phyloP scores from a whole-genome alignment of 177 flowering plant genomes.

The Vitis hybrid region DNA sequence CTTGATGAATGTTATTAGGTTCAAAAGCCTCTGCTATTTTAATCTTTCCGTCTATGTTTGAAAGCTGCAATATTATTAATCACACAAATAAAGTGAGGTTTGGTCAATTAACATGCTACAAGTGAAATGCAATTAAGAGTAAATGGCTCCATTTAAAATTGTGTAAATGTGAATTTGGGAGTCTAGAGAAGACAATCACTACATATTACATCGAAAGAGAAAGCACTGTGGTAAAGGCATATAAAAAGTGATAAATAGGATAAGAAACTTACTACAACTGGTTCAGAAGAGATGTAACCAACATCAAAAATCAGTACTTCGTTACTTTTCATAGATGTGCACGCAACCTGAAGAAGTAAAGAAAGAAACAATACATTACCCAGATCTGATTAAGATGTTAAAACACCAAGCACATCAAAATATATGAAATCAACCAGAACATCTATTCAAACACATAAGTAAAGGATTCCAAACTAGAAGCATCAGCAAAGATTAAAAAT shows the following conservation, averaged over 20 bases:
- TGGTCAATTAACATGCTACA: too few relatives aligned
- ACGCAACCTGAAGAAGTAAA: constrained; percentile 61
- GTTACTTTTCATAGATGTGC: constrained; percentile 55
- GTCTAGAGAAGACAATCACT: too few relatives aligned
- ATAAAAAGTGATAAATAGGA: not conserved
- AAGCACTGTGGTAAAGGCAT: too few relatives aligned
- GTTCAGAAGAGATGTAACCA: constrained; percentile 66
- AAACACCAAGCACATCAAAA: not conserved
- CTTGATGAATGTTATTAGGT: too few relatives aligned
- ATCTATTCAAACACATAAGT: not conserved
- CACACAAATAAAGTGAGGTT: too few relatives aligned
- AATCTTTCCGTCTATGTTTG: too few relatives aligned
- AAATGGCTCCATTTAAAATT: too few relatives aligned
- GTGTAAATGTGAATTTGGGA: too few relatives aligned
- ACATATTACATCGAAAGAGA: too few relatives aligned
- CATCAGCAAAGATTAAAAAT: not conserved
- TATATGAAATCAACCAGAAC: not conserved
- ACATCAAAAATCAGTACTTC: constrained; percentile 69
- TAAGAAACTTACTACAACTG: constrained; percentile 60
- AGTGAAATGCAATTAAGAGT: too few relatives aligned
- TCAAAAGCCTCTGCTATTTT: too few relatives aligned
- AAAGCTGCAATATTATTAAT: too few relatives aligned
- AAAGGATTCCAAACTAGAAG: constrained; percentile 1
- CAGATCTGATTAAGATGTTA: not conserved
- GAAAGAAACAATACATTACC: not conserved